Evolutionary conservation across 1,284 basidiomycete genomes (phyloP), one percentile per base, ranked within the genome.

Genomic region (Peniophora sp.): DNA sequence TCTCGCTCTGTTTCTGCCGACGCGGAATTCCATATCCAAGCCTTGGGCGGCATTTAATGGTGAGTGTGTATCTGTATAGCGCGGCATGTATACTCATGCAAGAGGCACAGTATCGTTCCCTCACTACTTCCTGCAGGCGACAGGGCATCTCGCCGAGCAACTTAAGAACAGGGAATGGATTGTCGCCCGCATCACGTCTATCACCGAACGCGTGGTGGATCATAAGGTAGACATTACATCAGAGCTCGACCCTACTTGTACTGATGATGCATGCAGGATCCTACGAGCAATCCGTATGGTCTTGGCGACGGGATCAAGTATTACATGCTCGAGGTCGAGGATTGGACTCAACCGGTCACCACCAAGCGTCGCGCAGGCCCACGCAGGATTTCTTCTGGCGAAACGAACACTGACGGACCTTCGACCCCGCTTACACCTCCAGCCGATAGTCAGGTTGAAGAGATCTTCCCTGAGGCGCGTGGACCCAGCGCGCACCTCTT

Each of bases 11-110:
- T 99, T 99, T 68, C 72, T 99, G 24, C 96, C 96, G 1, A 98
- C 97, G 0, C 76, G 95, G 47, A 97, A 97, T 65, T 91, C 92
- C 17, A 80, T 91, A 1, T 85, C 88, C 37, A 92, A 92, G 63
- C 89, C 92, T 0, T 97, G 93, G 93, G 94, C 94, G n/a, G 94
- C 93, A 15, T 97, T 97, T 69, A 97, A 97, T 67, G 88, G 88
- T 88, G 61, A 54, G 79, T 61, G 54, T 54, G 49, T 36, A 49
- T 49, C 32, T 34, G 10, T 12, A 47, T 23, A 49, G 17, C 49
- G n/a, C 46, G 20, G 42, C 32, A 45, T 20, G 43, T 48, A 50
- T 55, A 62, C 56, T 64, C 55, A 32, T n/a, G 53, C 52, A 55
- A 54, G 24, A 20, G 24, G 56, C 49, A 24, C 60, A 92, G 92